Percentiles rank a stretch among this genome's conserved stretches.
Conservation (phyloP, 1,284 basidiomycete species). For the Pisolithus thermaeus region DNA sequence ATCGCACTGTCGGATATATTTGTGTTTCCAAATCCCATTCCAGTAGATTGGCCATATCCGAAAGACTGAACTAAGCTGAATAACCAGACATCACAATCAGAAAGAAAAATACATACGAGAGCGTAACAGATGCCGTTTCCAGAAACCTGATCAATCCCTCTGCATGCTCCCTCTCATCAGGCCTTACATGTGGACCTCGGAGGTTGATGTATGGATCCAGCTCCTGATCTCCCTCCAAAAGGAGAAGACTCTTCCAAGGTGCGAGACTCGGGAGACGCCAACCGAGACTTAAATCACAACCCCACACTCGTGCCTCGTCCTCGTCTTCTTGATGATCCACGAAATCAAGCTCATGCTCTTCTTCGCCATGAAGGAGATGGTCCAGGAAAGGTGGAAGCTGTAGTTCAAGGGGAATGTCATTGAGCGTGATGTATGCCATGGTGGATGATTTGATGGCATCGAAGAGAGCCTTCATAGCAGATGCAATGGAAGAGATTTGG, state of each 20-base stretch:
- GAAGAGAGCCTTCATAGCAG: conserved; percentile 69
- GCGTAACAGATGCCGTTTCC: conserved; percentile 57
- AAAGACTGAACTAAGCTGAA: conserved; percentile 47
- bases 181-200: conserved; percentile 52
- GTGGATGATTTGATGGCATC: conserved; percentile 67
- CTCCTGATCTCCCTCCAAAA: conserved; percentile 62
- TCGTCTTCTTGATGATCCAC: conserved; percentile 44
- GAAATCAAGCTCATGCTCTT: conserved; percentile 37
- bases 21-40: conserved; percentile 86
- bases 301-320: conserved; percentile 57
- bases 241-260: conserved; percentile 91
- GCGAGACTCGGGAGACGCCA: conserved; percentile 69
- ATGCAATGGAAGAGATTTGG: conserved; percentile 63
- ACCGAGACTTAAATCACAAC: conserved; percentile 60
- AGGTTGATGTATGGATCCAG: conserved; percentile 59
- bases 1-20: conserved; percentile 82
- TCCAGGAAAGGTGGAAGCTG: conserved; percentile 79
- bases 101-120: conserved; percentile 45
- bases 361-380: conserved; percentile 56
- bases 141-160: conserved; percentile 66
- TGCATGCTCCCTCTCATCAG: conserved; percentile 60
- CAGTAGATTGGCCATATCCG: conserved; percentile 79
- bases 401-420: conserved; percentile 71
- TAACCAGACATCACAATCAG: not conserved
- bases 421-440: conserved; percentile 71